Evolutionary conservation across 2,329 filamentous ascomycete species (phyloP).

Genomic region (Neurospora sp.): DNA sequence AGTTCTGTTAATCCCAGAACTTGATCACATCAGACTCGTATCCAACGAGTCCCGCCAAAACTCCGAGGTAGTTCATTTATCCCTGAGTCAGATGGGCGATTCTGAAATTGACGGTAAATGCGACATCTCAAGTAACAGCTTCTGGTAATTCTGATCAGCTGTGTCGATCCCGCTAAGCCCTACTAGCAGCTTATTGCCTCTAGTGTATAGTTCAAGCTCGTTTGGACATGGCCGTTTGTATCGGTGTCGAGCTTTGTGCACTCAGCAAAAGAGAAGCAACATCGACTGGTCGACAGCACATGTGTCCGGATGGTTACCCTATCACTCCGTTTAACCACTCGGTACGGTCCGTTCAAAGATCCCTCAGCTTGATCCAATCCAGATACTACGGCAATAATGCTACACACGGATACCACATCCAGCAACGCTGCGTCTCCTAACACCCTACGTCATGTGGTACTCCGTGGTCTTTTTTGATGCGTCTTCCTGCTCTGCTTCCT

Average conservation of each 20-base stretch:
- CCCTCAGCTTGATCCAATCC: neutral
- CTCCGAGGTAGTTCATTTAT: neutral
- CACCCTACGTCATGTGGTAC: neutral
- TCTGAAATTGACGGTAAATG: neutral
- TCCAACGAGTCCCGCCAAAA: neutral
- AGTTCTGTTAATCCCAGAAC: neutral
- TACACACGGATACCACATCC: neutral
- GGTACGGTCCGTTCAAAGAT: neutral
- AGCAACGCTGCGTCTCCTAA: neutral
- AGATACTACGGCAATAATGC: neutral
- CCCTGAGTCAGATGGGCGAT: neutral
- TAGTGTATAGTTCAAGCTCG: neutral
- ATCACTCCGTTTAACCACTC: neutral
- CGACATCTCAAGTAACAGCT: neutral
- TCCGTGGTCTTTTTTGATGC: slow-evolving; percentile 29
- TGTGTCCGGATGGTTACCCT: neutral
- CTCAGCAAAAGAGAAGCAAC: neutral
- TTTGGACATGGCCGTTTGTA: neutral
- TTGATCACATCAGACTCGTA: neutral
- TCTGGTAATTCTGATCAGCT: neutral
- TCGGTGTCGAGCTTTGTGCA: neutral
- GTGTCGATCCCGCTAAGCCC: neutral
- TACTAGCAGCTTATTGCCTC: neutral
- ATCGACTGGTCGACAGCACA: neutral
- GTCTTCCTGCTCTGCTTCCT: slow-evolving; percentile 42